Conservation (phyloP, 768 basidiomycete genomes). For the Amanita subjunquillea region DNA sequence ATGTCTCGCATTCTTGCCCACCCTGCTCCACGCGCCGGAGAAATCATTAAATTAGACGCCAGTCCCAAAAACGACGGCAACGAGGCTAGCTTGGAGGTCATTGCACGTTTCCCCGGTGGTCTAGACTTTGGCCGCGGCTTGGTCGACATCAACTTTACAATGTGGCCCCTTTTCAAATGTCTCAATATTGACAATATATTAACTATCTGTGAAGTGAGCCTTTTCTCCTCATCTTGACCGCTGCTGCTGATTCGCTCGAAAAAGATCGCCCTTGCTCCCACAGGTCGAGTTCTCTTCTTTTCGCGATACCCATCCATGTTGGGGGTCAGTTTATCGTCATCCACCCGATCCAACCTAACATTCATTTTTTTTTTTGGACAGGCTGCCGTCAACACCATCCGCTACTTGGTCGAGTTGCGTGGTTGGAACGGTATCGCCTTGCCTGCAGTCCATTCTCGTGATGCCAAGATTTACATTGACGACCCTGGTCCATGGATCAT, state of each 20-base stretch:
- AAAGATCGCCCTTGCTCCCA: constrained; percentile 65
- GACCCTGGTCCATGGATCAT: constrained; percentile 97
- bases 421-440: constrained; percentile 90
- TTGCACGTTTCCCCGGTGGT: constrained; percentile 87
- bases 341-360: constrained; percentile 3
- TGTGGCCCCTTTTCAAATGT: constrained; percentile 95
- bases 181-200: constrained; percentile 90
- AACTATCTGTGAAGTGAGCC: constrained; percentile 74
- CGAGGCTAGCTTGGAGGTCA: constrained; percentile 61
- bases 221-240: background rate
- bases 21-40: constrained; percentile 80
- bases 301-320: constrained; percentile 89
- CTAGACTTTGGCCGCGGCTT: constrained; percentile 87
- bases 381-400: constrained; percentile 86
- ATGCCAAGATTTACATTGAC: constrained; percentile 88
- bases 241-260: background rate
- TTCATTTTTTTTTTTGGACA: constrained; percentile 14
- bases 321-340: constrained; percentile 37
- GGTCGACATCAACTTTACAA: constrained; percentile 90
- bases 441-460: constrained; percentile 75
- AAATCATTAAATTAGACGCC: constrained; percentile 78
- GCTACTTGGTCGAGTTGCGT: constrained; percentile 84
- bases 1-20: constrained; percentile 83
- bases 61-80: constrained; percentile 50
- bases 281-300: constrained; percentile 70